Evolutionary conservation across 2,329 filamentous ascomycete species (phyloP).

Genomic region (Colletotrichum cereale): DNA sequence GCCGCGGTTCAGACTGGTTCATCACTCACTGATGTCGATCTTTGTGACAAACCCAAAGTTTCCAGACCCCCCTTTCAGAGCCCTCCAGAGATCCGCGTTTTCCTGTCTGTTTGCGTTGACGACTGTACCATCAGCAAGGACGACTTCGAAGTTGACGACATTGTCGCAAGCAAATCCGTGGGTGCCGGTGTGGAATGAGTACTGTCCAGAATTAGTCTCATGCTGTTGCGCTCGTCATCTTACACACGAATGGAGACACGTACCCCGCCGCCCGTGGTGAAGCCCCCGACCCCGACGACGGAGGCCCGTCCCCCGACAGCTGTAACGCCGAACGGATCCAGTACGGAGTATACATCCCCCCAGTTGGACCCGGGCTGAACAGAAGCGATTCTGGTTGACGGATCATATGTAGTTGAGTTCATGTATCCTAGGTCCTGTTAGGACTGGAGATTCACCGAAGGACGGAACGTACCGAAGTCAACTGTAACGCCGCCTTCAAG

Average conservation of each 20-base stretch:
- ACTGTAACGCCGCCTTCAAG: too few species aligned
- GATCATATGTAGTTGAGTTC: conserved; percentile 41
- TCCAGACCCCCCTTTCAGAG: conserved; percentile 62
- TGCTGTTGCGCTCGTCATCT: too few species aligned
- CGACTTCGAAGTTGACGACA: conserved; percentile 57
- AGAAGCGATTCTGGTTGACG: conserved; percentile 43
- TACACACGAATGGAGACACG: too few species aligned
- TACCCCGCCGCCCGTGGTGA: conserved; percentile 43
- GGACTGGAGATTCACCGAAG: too few species aligned
- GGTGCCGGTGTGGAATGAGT: conserved; percentile 3
- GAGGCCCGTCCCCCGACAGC: conserved; percentile 44
- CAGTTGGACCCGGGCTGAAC: conserved; percentile 48
- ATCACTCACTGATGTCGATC: too few species aligned
- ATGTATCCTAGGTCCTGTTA: too few species aligned
- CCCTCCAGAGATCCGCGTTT: conserved; percentile 58
- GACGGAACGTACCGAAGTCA: too few species aligned
- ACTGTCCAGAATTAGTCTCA: neutral
- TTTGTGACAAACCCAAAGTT: too few species aligned
- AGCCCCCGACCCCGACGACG: conserved; percentile 45
- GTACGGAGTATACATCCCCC: conserved; percentile 42
- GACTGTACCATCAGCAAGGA: conserved; percentile 56
- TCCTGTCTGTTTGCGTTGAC: conserved; percentile 54
- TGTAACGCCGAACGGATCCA: conserved; percentile 41
- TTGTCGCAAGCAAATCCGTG: conserved; percentile 56
- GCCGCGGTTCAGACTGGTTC: too few species aligned